Conservation (phyloP, 208 protist species). For the Wallacemonas collosoma region DNA sequence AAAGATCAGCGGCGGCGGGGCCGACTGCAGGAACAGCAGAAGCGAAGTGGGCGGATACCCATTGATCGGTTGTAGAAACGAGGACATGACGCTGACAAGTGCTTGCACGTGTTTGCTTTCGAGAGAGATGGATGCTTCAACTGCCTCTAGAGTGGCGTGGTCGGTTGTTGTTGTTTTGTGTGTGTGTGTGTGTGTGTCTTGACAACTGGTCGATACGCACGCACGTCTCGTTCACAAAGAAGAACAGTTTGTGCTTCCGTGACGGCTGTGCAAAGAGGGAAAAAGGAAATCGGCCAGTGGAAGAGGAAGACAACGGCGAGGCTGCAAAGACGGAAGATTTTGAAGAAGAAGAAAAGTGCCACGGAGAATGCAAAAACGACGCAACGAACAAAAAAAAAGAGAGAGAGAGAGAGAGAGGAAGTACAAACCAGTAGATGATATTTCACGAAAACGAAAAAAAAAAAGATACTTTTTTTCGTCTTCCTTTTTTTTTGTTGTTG, state of each 20-base stretch:
- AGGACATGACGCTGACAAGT: background rate
- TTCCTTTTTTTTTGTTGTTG: no score
- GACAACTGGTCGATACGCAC: no score
- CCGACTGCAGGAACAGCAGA: constrained; percentile 71
- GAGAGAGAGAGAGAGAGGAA: constrained; percentile 14
- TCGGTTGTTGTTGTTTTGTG: no score
- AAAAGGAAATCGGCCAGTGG: no score
- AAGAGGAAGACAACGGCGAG: background rate
- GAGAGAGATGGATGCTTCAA: no score
- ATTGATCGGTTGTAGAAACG: background rate
- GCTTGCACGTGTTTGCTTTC: background rate
- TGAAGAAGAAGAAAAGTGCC: background rate
- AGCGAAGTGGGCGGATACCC: constrained; percentile 48
- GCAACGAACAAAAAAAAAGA: background rate
- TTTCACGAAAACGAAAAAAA: constrained; percentile 5
- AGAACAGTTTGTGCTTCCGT: no score
- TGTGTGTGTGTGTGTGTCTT: no score
- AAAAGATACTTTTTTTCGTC: background rate
- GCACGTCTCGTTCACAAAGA: no score
- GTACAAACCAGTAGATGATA: background rate
- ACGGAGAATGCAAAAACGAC: no score
- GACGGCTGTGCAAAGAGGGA: no score
- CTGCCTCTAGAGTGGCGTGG: no score
- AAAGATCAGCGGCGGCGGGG: constrained; percentile 52
- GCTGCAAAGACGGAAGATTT: background rate